Conservation (phyloP, 768 basidiomycete genomes). For the Rhizopogon roseolus region DNA sequence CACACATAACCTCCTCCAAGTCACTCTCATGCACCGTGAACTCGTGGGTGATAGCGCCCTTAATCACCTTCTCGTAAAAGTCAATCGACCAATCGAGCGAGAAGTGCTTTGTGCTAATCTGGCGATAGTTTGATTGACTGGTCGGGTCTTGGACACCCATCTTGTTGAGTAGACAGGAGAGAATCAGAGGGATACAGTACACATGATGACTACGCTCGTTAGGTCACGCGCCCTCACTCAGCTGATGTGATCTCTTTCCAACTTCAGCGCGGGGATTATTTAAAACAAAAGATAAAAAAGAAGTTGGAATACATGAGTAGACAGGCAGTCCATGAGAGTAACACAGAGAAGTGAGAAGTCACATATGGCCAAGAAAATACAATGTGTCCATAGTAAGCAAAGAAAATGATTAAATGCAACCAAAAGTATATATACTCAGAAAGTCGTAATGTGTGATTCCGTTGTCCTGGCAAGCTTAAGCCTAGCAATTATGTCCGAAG, state of each 20-base stretch:
- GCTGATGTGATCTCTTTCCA: too few species aligned
- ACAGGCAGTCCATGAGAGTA: too few species aligned
- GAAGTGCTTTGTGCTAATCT: conserved; percentile 63
- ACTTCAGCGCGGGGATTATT: too few species aligned
- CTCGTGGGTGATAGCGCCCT: conserved; percentile 62
- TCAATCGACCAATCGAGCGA: conserved; percentile 77
- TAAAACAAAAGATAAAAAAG: too few species aligned
- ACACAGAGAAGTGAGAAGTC: not conserved
- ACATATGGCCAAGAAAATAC: not conserved
- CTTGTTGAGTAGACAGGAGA: too few species aligned
- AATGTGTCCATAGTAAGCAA: not conserved
- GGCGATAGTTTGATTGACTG: conserved; percentile 75
- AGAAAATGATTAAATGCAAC: not conserved
- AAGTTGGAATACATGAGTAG: not conserved
- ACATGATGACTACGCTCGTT: too few species aligned
- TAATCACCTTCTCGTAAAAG: conserved; percentile 55
- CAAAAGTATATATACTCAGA: not conserved
- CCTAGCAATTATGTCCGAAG: not conserved
- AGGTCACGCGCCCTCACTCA: too few species aligned
- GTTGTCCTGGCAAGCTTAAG: not conserved
- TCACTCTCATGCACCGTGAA: conserved; percentile 49
- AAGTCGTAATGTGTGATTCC: not conserved
- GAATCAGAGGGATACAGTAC: too few species aligned
- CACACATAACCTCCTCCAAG: conserved; percentile 59
- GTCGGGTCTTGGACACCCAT: conserved; percentile 46